Base-by-base conservation (phyloP, 1,284 basidiomycete genomes). In the Naganishia albida region DNA sequence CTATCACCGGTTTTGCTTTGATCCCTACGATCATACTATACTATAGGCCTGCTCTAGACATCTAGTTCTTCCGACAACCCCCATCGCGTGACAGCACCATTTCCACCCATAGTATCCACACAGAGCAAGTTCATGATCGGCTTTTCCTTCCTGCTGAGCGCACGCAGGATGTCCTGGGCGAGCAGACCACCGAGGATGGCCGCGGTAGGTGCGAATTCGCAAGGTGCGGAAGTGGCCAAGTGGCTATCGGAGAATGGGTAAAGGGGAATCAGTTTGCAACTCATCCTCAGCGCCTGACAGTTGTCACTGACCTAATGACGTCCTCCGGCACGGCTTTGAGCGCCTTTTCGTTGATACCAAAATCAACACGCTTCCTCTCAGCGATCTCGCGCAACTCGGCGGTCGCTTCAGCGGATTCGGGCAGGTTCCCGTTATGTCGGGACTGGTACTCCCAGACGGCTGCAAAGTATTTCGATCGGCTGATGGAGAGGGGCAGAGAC, bases 141-240 rank as follows among this genome's bases (percentile, higher is more conserved):
- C 51, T 88, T 86, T 73, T 98, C 94, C 63, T 92, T 87, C 62
- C 88, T 90, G 48, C 89, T 90, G 42, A 99, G 82, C 0, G 90
- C 87, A 77, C 97, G 95, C 50, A 99, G 82, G 59, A 98, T 88
- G 76, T 98, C 95, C 78, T 99, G 96, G 1, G 88, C 93, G 16
- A 98, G 80, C 77, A 98, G 85, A 16, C 96, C 96, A 34, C 96
- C 95, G 50, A 99, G 82, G 34, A 99, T 88, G 0, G 93, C 93
- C 75, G 93, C 88, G 3, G 93, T 86, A 1, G 93, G 90, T 3
- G 90, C 87, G 81, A 95, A 90, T 75, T 95, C 89, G 75, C 89
- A 86, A n/a, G 81, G 79, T 16, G 91, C 88, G n/a, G 88, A 88
- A 18, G 81, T 82, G 13, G 87, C 81, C 52, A 89, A 71, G 49